Percentiles rank a stretch among this genome's conserved stretches.
phyloP scores from a whole-genome alignment of 495 filamentous ascomycete genomes.

The Ascodesmis nigricans region DNA sequence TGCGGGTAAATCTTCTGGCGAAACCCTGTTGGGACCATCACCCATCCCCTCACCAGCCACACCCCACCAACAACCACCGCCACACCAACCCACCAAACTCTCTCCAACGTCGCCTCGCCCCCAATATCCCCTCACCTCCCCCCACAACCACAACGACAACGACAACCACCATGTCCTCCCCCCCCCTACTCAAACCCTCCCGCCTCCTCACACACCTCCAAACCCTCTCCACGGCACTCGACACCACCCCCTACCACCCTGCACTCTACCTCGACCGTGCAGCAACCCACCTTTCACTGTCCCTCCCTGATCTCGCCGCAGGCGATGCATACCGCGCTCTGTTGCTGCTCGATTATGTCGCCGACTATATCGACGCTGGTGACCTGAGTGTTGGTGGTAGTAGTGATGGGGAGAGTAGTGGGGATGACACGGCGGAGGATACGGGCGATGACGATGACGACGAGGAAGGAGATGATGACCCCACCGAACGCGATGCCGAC shows the following conservation, averaged over 20 bases:
- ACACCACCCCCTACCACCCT: constrained; percentile 3
- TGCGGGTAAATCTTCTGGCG: too few relatives aligned
- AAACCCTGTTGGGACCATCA: too few relatives aligned
- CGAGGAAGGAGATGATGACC: constrained; percentile 24
- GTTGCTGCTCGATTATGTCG: constrained; percentile 58
- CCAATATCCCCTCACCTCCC: too few relatives aligned
- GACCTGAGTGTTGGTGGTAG: constrained; percentile 6
- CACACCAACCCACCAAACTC: too few relatives aligned
- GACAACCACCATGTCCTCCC: too few relatives aligned
- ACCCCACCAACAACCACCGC: too few relatives aligned
- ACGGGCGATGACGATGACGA: constrained; percentile 4
- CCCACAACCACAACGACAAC: too few relatives aligned
- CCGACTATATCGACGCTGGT: constrained; percentile 31
- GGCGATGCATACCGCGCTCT: constrained; percentile 82
- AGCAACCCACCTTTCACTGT: constrained; percentile 44
- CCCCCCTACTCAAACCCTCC: too few relatives aligned
- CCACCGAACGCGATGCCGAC: constrained; percentile 24
- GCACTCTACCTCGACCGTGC: constrained; percentile 44
- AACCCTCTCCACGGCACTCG: too few relatives aligned
- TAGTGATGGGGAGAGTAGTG: constrained; percentile 5
- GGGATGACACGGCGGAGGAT: constrained; percentile 6
- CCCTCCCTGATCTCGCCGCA: constrained; percentile 72
- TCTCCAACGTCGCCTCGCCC: too few relatives aligned
- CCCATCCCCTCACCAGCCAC: too few relatives aligned
- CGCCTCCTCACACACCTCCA: too few relatives aligned